phyloP scores from a whole-genome alignment of 2,329 filamentous ascomycete genomes.

The Gyromitra esculenta region DNA sequence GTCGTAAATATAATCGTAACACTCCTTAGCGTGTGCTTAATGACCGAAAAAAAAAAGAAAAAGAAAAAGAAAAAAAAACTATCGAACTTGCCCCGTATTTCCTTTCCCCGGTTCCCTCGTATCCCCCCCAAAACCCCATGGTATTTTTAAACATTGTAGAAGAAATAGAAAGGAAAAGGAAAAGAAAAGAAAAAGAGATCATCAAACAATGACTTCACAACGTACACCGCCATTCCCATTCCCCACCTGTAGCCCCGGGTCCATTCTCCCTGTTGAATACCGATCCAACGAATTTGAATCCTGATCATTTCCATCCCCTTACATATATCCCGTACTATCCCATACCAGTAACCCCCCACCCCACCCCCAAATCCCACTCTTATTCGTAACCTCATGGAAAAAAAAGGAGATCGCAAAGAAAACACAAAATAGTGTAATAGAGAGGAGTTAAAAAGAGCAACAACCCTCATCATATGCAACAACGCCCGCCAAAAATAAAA shows the following conservation, averaged over 20 bases:
- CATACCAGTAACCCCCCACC: neutral
- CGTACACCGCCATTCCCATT: slow-evolving; percentile 28
- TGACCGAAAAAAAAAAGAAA: neutral
- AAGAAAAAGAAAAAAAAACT: neutral
- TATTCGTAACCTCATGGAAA: neutral
- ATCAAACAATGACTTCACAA: neutral
- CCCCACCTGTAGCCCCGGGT: neutral
- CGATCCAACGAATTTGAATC: slow-evolving; percentile 4
- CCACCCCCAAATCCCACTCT: neutral
- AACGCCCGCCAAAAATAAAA: slow-evolving; percentile 10
- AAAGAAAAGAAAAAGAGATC: neutral
- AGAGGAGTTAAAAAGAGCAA: neutral
- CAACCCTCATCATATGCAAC: neutral
- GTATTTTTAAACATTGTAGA: slow-evolving; percentile 1
- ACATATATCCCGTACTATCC: neutral
- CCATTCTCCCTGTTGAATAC: neutral
- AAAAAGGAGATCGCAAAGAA: neutral
- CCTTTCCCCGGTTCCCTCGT: neutral
- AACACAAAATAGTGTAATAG: slow-evolving; percentile 6
- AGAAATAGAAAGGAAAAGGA: neutral
- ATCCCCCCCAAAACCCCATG: neutral
- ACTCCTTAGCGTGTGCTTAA: neutral
- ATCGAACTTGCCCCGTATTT: neutral
- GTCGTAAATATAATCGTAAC: neutral
- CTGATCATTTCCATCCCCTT: slow-evolving; percentile 18